Base-by-base conservation (phyloP, 2,329 filamentous ascomycete species). In the Colletotrichum limetticola region DNA sequence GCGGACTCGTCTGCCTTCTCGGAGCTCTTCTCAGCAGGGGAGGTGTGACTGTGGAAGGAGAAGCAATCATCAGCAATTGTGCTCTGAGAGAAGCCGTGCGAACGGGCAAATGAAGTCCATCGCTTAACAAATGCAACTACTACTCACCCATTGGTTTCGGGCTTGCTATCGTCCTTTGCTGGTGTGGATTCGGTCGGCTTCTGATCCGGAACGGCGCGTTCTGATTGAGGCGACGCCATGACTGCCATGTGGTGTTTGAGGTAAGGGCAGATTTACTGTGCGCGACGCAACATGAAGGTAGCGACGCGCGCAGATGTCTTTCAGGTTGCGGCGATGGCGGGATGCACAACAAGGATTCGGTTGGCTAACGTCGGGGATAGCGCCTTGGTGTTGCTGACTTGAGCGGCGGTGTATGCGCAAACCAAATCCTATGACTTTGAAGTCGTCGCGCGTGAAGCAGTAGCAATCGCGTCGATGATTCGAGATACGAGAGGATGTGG, bases 221-320 rank as follows among this genome's bases (percentile, higher is more conserved):
- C 83, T 74, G 84, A 80, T 58, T 80, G 81, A 74, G 86, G 85
- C 76, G 87, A 87, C 75, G 87, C 85, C 87, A 90, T 89, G 78
- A 84, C 84, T 85, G 86, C 85, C 83, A 85, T 86, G 82, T 82
- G 85, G 82, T 79, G 78, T 74, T 71, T 76, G 70, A 75, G 71
- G 75, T 76, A 75, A 76, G 66, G 77, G 75, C 67, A 70, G 63
- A 68, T 75, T 80, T 72, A 82, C 76, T 74, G 68, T 74, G 75
- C 75, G 76, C 74, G 77, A 76, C 76, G 82, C 80, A 79, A 83
- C 83, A 85, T 84, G 75, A 82, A 85, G 76, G 68, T 24, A 68
- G 57, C 68, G 62, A 26, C 62, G 58, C 62, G 68, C 57, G 68
- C 68, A 63, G 57, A 46, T 22, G 16, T 7, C 19, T 19, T 46